These are phyloP conservation scores for Plasmodium malariae DNA, from an alignment of 169 alveolate genomes.

Conservation along the genomic window DNA sequence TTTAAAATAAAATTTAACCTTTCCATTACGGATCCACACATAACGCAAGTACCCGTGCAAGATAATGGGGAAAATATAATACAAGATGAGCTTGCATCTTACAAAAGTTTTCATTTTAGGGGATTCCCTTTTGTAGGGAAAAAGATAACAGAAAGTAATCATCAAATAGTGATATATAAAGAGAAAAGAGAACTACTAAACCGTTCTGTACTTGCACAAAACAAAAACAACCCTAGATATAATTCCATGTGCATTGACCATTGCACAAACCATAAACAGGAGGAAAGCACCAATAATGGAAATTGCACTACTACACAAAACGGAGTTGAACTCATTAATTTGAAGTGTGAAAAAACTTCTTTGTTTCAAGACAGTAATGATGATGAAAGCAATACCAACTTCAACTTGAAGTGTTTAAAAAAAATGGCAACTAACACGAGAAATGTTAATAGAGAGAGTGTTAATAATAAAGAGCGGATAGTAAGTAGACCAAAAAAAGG, in stretches of 20 bases:
- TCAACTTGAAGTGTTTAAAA: background rate
- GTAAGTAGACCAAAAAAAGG: background rate
- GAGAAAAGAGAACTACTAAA: background rate
- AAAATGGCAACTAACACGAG: slow-evolving; percentile 43
- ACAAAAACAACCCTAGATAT: background rate
- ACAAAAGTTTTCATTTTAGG: background rate
- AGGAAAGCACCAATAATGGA: background rate
- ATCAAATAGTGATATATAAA: too few relatives aligned
- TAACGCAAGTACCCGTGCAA: background rate
- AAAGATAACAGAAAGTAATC: background rate
- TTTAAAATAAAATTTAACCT: background rate
- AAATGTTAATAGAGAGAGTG: slow-evolving; percentile 12
- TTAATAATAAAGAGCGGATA: background rate
- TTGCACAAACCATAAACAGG: background rate
- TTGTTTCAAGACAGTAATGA: background rate
- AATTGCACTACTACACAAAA: background rate
- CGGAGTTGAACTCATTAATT: background rate
- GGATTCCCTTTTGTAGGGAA: background rate
- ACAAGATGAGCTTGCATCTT: background rate
- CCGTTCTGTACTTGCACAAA: background rate
- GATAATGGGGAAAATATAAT: background rate
- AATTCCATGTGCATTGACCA: background rate
- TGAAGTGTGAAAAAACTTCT: background rate
- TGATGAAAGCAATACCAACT: background rate
- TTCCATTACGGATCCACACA: background rate